Percentiles rank a stretch among this genome's conserved stretches.
Evolutionary conservation across 208 protist genomes (phyloP).

Genomic region (Trypanosomatidae sp.): DNA sequence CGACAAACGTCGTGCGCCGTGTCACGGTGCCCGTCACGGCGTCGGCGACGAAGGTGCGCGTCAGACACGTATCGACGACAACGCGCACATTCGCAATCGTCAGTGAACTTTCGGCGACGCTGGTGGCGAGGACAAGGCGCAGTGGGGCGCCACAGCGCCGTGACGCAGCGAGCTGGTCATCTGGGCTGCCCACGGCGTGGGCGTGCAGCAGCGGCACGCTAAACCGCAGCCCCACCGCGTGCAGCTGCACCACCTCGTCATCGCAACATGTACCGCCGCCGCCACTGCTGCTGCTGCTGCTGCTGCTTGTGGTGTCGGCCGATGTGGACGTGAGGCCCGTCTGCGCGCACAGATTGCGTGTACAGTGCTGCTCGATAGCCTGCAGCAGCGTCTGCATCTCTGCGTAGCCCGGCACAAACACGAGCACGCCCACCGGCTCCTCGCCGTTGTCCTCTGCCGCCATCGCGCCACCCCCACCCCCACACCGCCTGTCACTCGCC

Average conservation of each 20-base stretch:
- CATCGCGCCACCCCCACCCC: background rate
- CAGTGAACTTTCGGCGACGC: slow-evolving; percentile 63
- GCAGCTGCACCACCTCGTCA: slow-evolving; percentile 10
- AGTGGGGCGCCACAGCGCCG: slow-evolving; percentile 9
- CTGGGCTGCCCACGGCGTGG: slow-evolving; percentile 39
- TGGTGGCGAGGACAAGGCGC: slow-evolving; percentile 57
- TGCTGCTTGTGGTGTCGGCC: no score
- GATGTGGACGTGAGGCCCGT: background rate
- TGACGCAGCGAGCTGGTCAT: slow-evolving; percentile 26
- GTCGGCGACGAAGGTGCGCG: slow-evolving; percentile 30
- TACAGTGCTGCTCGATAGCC: slow-evolving; percentile 29
- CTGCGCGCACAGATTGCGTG: background rate
- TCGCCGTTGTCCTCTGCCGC: background rate
- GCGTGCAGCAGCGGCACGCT: slow-evolving; percentile 46
- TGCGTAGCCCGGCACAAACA: slow-evolving; percentile 62
- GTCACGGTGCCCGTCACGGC: slow-evolving; percentile 32
- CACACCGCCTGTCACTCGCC: background rate
- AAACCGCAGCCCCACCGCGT: slow-evolving; percentile 7
- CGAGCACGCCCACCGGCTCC: slow-evolving; percentile 39
- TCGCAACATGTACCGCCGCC: background rate
- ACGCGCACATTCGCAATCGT: slow-evolving; percentile 59
- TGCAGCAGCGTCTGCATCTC: slow-evolving; percentile 54
- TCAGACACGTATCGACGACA: slow-evolving; percentile 51
- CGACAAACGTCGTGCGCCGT: slow-evolving; percentile 19
- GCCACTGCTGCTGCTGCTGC: background rate